Base-by-base conservation (phyloP, 148 eudicot genomes). In the Silene uniflora region DNA sequence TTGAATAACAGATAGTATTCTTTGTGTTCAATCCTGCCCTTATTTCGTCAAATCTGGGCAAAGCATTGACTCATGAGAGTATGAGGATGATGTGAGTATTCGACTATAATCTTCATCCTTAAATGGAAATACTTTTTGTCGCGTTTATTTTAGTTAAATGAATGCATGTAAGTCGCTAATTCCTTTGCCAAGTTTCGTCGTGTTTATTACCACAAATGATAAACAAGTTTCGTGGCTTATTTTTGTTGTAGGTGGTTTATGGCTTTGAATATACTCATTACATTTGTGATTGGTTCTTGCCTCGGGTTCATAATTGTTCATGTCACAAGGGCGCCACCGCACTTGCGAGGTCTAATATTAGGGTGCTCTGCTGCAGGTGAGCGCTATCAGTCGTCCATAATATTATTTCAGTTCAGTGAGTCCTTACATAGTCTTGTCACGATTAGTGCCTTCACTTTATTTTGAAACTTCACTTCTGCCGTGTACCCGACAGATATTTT, bases 21-120 rank as follows among this genome's bases (percentile, higher is more conserved):
- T 80, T 66, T 63, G 87, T 82, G 55, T 85, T 85, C 87, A 85
- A 75, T 64, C 87, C 87, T 16, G 83, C 87, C 47, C 81, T 85
- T 59, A 83, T 82, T 17, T 75, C 77, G 13, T 72, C 73, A 72
- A 79, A 74, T 72, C 29, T 85, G 54, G 83, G 85, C 44, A 75
- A 74, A 72, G 78, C 87, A 56, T 39, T 85, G 55, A 85, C 78
- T 6, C 74, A 70, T 22, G 78, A 77, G 18, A 79, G 82, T 63
- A 32, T 85, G 19, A 17, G 10, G 17, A 70, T 76, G 73, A 59
- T 85, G 87, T 85, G 79, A 82, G 87, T 72, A 1, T 21, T 7
- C 39, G 52, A 42, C 10, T 35, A 35, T 35, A 3, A 35, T 6
- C 42, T 35, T 35, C 42, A 35, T 35, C 6, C 42, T 35, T 35